These are phyloP conservation scores for Termitomyces sp. DNA, from an alignment of 1,284 basidiomycete species.

Conservation along the genomic window DNA sequence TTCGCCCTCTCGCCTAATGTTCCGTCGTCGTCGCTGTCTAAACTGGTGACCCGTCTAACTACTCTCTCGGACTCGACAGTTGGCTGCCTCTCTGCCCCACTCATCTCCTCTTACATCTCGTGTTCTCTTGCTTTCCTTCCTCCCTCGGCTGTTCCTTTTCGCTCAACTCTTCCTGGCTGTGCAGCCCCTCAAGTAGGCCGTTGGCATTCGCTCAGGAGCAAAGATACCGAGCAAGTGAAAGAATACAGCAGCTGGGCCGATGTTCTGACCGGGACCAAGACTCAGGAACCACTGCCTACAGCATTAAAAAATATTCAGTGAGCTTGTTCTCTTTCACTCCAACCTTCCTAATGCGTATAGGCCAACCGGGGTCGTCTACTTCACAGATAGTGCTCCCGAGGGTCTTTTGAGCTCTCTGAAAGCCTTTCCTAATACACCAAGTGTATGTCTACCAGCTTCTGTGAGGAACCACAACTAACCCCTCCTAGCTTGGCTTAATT, in stretches of 20 bases:
- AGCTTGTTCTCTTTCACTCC: conserved; percentile 9
- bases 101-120: conserved; percentile 29
- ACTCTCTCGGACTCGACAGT: conserved; percentile 37
- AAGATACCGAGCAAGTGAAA: conserved; percentile 17
- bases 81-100: conserved; percentile 56
- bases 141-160: conserved; percentile 39
- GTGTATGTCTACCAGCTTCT: conserved; percentile 34
- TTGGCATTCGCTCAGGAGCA: conserved; percentile 52
- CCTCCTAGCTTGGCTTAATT: conserved; percentile 61
- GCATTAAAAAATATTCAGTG: conserved; percentile 34
- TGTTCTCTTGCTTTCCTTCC: conserved; percentile 53
- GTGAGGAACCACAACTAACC: not conserved
- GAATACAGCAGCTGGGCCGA: conserved; percentile 43
- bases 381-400: conserved; percentile 60
- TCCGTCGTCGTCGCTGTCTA: conserved; percentile 33
- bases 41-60: conserved; percentile 39
- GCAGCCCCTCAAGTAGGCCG: conserved; percentile 59
- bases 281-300: conserved; percentile 28
- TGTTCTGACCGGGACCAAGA: conserved; percentile 37
- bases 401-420: conserved; percentile 50
- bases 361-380: conserved; percentile 45
- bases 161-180: conserved; percentile 55
- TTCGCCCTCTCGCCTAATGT: conserved; percentile 48
- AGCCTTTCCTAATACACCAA: conserved; percentile 43
- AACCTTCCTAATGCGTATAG: not conserved